Conservation (phyloP, 2,329 filamentous ascomycete genomes). For the Aspergillus felis region DNA sequence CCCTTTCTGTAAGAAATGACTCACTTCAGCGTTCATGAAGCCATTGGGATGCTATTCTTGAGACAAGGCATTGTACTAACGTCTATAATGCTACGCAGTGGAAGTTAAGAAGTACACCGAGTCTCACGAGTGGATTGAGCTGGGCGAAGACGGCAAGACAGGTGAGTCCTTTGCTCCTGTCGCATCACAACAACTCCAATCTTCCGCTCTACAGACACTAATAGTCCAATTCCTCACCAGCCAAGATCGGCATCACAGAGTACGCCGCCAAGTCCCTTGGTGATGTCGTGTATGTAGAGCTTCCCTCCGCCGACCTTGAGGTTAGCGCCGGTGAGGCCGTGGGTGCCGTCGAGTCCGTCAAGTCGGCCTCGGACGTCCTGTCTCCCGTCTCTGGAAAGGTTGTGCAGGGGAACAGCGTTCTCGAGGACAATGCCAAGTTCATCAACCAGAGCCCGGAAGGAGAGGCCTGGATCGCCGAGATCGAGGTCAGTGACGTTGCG, state of each 20-base stretch:
- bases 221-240: conserved; percentile 34
- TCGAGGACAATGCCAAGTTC: conserved; percentile 79
- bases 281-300: conserved; percentile 96
- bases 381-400: conserved; percentile 78
- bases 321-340: conserved; percentile 76
- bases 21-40: conserved; percentile 1
- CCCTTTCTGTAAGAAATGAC: conserved; percentile 32
- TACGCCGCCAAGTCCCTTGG: conserved; percentile 91
- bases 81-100: conserved; percentile 29
- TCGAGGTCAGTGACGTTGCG: conserved; percentile 66
- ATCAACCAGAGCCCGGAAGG: conserved; percentile 90
- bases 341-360: conserved; percentile 95
- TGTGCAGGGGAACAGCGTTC: conserved; percentile 64
- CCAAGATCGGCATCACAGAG: conserved; percentile 75
- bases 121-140: conserved; percentile 97
- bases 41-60: conserved; percentile 3
- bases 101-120: conserved; percentile 78
- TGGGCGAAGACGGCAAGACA: conserved; percentile 75
- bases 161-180: conserved; percentile 41
- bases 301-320: conserved; percentile 67
- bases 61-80: conserved; percentile 18
- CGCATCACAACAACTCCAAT: not conserved
- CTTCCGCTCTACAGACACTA: not conserved
- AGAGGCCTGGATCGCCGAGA: conserved; percentile 90
- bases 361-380: conserved; percentile 97